These are phyloP conservation scores for Ophiostoma ulmi DNA, from an alignment of 2,329 filamentous ascomycete species.

Conservation along the genomic window DNA sequence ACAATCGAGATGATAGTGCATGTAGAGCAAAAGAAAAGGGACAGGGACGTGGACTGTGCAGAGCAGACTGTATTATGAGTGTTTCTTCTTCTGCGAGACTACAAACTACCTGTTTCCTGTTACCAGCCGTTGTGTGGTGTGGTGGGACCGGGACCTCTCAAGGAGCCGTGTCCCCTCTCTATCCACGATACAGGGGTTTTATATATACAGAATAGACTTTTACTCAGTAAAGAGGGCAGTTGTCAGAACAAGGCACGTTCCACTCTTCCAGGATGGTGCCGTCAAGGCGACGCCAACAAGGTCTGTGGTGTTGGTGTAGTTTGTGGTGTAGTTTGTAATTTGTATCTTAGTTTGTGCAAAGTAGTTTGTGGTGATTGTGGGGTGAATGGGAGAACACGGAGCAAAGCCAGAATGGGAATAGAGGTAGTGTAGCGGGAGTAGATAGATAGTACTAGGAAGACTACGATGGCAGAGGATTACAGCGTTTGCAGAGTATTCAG, in stretches of 20 bases:
- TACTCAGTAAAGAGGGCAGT: neutral
- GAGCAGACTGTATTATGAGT: conserved; percentile 16
- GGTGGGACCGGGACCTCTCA: conserved; percentile 17
- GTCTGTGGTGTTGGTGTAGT: neutral
- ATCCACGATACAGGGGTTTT: conserved; percentile 1
- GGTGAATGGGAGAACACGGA: neutral
- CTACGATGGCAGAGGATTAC: neutral
- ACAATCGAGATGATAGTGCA: neutral
- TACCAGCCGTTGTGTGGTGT: conserved; percentile 12
- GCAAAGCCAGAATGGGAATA: conserved; percentile 2
- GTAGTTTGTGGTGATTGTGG: conserved; percentile 4
- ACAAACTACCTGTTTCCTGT: neutral
- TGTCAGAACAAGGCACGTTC: neutral
- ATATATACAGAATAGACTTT: neutral
- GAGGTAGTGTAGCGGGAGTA: neutral
- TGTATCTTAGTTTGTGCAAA: neutral
- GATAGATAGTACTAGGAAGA: neutral
- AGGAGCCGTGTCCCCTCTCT: conserved; percentile 18
- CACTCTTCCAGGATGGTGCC: neutral
- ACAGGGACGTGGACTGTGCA: conserved; percentile 13
- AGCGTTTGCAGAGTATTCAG: neutral
- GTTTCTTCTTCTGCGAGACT: neutral
- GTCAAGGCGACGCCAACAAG: conserved; percentile 2
- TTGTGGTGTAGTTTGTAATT: neutral
- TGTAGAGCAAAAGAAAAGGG: conserved; percentile 4